Evolutionary conservation across 768 basidiomycete genomes (phyloP).

Genomic region (Boletus pseudopeckii): DNA sequence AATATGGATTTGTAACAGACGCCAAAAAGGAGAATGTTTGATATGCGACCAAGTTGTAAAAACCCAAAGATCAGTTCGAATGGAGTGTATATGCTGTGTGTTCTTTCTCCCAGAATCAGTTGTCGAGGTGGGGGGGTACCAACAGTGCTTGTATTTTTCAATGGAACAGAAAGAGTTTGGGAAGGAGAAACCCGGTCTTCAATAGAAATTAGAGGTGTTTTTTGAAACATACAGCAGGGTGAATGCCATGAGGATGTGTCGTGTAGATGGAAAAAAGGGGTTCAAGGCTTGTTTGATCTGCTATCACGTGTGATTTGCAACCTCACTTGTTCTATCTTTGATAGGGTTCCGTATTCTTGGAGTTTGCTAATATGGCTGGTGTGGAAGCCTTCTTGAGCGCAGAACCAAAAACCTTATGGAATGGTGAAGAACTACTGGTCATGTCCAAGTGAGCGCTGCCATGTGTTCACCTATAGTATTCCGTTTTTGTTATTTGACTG

Average conservation of each 20-base stretch:
- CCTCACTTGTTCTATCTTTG: not conserved
- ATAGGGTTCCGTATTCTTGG: conserved; percentile 90
- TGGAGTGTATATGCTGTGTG: conserved; percentile 87
- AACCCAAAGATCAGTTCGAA: conserved; percentile 75
- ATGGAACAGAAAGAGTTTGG: conserved; percentile 81
- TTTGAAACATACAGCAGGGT: conserved; percentile 75
- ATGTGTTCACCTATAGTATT: not conserved
- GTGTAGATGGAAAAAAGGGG: conserved; percentile 69
- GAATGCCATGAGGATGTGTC: conserved; percentile 84
- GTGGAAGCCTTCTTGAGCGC: conserved; percentile 75
- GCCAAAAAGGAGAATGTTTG: conserved; percentile 70
- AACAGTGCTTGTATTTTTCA: not conserved
- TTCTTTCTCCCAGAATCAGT: conserved; percentile 24
- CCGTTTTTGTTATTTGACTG: not conserved
- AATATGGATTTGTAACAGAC: too few species aligned
- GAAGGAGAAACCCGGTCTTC: conserved; percentile 58
- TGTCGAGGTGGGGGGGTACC: not conserved
- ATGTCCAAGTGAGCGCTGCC: conserved; percentile 75
- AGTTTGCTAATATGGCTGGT: conserved; percentile 70
- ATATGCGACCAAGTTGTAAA: conserved; percentile 68
- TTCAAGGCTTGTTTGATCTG: conserved; percentile 67
- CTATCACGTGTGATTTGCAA: not conserved
- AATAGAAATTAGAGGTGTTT: conserved; percentile 73
- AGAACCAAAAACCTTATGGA: conserved; percentile 78
- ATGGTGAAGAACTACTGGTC: conserved; percentile 69